A percentile compares a stretch with the other conserved stretches of the same genome.
These are phyloP conservation scores for Fusarium torulosum DNA, from an alignment of 2,329 filamentous ascomycete genomes.

Conservation along the genomic window DNA sequence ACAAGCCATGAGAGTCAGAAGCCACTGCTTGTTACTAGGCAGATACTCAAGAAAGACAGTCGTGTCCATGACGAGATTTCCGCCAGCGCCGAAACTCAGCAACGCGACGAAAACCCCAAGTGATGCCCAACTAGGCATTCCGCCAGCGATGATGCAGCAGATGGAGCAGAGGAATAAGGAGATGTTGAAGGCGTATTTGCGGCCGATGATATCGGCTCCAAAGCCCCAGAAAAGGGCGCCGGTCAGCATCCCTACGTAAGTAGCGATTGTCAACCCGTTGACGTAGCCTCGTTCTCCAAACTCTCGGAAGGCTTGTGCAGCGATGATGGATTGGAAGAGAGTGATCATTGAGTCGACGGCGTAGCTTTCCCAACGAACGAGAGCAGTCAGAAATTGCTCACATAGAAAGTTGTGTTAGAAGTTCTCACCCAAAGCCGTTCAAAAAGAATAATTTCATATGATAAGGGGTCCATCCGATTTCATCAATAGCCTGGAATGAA, in stretches of 20 bases:
- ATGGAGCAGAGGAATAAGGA: slow-evolving; percentile 18
- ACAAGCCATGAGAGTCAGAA: slow-evolving; percentile 18
- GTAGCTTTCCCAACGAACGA: not conserved
- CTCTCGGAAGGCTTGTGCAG: slow-evolving; percentile 17
- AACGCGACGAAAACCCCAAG: slow-evolving; percentile 17
- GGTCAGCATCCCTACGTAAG: slow-evolving; percentile 11
- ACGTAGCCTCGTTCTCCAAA: slow-evolving; percentile 13
- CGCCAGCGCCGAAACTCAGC: slow-evolving; percentile 10
- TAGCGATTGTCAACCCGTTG: slow-evolving; percentile 13
- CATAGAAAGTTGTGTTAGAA: not conserved
- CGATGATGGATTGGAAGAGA: slow-evolving; percentile 19
- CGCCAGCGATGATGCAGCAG: slow-evolving; percentile 11
- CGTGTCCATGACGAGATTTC: slow-evolving; percentile 25
- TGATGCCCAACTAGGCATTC: not conserved
- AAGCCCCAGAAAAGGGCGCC: slow-evolving; percentile 33
- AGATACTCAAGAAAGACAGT: slow-evolving; percentile 30
- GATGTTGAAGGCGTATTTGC: slow-evolving; percentile 26
- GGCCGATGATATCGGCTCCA: slow-evolving; percentile 23
- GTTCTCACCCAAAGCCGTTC: slow-evolving; percentile 65
- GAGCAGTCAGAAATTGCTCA: not conserved
- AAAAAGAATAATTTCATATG: slow-evolving; percentile 72
- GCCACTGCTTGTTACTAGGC: slow-evolving; percentile 15
- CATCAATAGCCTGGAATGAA: slow-evolving; percentile 59
- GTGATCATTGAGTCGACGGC: slow-evolving; percentile 28
- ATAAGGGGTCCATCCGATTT: slow-evolving; percentile 71